Evolutionary conservation across 805 yeast species (phyloP).

Genomic region (Kuraishia ogatae): DNA sequence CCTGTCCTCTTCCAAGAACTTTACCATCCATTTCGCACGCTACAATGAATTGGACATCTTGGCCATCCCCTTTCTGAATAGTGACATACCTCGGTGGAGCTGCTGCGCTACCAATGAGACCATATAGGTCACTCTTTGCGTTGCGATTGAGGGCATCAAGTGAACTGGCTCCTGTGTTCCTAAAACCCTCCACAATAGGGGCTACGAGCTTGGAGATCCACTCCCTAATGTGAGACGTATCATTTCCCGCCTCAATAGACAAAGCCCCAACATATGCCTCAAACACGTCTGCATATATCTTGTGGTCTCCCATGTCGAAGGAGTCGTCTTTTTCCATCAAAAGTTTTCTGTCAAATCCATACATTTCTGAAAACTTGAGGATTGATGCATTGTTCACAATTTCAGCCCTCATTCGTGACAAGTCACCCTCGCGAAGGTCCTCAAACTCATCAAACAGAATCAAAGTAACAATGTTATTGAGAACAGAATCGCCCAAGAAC

Average conservation of each 20-base stretch:
- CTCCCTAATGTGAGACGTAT: conserved; percentile 36
- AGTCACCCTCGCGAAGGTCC: conserved; percentile 67
- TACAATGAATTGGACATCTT: conserved; percentile 42
- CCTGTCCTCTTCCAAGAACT: conserved; percentile 3
- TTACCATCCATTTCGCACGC: conserved; percentile 33
- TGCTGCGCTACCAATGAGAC: conserved; percentile 69
- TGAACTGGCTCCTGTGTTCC: conserved; percentile 18
- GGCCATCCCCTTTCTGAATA: conserved; percentile 32
- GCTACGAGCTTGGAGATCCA: conserved; percentile 50
- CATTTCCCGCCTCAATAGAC: conserved; percentile 43
- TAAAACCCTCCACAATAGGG: conserved; percentile 31
- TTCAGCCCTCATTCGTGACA: conserved; percentile 61
- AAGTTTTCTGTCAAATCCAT: conserved; percentile 55
- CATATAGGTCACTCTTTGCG: conserved; percentile 74
- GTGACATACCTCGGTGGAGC: conserved; percentile 52
- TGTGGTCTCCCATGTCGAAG: conserved; percentile 47
- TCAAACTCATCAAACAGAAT: conserved; percentile 63
- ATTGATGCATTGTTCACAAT: conserved; percentile 69
- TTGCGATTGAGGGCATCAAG: conserved; percentile 38
- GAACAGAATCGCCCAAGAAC: conserved; percentile 82
- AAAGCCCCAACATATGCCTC: conserved; percentile 94
- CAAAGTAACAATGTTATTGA: conserved; percentile 64
- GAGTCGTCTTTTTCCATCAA: conserved; percentile 35
- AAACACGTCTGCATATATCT: conserved; percentile 79
- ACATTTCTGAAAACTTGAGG: conserved; percentile 58